Percentiles rank a stretch among this genome's conserved stretches.
These are phyloP conservation scores for Sporothrix dimorphospora DNA, from an alignment of 2,329 filamentous ascomycete species.

Conservation along the genomic window DNA sequence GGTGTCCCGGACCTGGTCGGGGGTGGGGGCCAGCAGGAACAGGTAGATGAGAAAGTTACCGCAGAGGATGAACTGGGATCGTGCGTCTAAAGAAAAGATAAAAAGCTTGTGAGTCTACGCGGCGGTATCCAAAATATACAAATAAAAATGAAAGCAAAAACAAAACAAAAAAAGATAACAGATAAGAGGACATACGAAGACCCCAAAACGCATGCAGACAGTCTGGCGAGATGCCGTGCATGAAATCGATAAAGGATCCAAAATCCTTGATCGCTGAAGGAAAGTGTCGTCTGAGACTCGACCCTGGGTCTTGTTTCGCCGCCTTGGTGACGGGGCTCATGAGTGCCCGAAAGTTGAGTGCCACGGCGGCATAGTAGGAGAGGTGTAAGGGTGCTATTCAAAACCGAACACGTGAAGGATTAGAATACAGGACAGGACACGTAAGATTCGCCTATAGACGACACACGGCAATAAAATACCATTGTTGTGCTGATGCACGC, in stretches of 20 bases:
- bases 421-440: background rate
- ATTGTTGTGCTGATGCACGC: conserved; percentile 30
- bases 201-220: conserved; percentile 51
- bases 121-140: no score
- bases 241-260: conserved; percentile 45
- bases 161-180: background rate
- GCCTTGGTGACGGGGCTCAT: conserved; percentile 51
- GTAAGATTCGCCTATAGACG: no score
- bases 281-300: conserved; percentile 44
- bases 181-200: conserved; percentile 43
- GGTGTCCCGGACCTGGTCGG: conserved; percentile 41
- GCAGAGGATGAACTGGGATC: conserved; percentile 51
- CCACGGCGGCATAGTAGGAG: conserved; percentile 47
- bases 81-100: conserved; percentile 37
- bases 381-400: conserved; percentile 45
- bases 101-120: background rate
- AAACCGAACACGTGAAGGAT: background rate
- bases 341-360: conserved; percentile 48
- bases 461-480: conserved; percentile 26
- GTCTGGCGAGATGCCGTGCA: conserved; percentile 42
- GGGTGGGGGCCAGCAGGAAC: conserved; percentile 48
- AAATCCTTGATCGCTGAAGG: conserved; percentile 43
- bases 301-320: conserved; percentile 44
- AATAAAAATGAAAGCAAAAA: conserved; percentile 18
- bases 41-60: conserved; percentile 55